phyloP scores from a whole-genome alignment of 345 rosid species.

The Euphorbia lathyris region DNA sequence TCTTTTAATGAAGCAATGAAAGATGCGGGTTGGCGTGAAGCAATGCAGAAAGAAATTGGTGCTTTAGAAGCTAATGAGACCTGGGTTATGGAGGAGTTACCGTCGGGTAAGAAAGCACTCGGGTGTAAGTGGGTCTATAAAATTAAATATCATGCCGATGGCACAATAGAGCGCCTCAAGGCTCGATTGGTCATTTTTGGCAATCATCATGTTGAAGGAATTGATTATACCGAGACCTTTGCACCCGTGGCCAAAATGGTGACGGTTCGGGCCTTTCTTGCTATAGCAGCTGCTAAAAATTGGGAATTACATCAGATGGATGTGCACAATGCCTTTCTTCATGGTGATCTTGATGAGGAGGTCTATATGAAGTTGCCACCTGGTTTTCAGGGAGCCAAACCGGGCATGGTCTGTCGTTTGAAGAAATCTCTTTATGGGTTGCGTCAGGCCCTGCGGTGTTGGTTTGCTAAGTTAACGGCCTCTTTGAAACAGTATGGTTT shows the following conservation, averaged over 20 bases:
- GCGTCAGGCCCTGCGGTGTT: no score
- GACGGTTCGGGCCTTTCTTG: not conserved
- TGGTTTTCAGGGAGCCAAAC: not conserved
- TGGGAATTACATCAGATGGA: not conserved
- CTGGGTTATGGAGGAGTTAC: not conserved
- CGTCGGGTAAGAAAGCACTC: not conserved
- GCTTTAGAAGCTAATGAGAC: not conserved
- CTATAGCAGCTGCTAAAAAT: not conserved
- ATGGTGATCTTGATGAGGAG: not conserved
- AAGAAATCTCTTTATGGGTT: no score
- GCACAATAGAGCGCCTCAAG: not conserved
- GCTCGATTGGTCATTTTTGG: not conserved
- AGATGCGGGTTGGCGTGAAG: not conserved
- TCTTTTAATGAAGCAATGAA: not conserved
- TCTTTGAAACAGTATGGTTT: no score
- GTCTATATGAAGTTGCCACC: constrained; percentile 1
- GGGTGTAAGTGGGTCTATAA: not conserved
- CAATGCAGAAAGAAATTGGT: not conserved
- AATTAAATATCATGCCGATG: not conserved
- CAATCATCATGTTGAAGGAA: not conserved
- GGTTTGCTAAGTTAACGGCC: no score
- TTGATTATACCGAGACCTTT: not conserved
- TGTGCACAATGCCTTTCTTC: not conserved
- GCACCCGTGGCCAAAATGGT: not conserved
- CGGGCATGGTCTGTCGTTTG: not conserved